Conservation (phyloP, 805 yeast species). For the Teunomyces funiuensis region DNA sequence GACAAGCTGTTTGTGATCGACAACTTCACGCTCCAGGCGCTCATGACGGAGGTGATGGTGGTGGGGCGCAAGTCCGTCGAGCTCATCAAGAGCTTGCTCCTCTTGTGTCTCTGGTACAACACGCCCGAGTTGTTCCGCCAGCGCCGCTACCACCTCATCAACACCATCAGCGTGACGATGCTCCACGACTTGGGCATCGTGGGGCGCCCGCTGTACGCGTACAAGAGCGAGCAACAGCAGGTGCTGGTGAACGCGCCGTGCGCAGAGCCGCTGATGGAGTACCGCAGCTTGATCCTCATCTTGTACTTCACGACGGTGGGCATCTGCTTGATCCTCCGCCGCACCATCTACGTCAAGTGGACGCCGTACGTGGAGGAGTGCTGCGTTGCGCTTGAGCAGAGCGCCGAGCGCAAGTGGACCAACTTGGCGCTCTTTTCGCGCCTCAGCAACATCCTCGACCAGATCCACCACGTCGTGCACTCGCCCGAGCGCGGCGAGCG, state of each 20-base stretch:
- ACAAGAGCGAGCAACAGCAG: conserved; percentile 12
- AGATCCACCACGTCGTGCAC: conserved; percentile 53
- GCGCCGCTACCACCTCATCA: conserved; percentile 72
- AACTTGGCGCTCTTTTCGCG: conserved; percentile 59
- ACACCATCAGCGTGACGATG: conserved; percentile 62
- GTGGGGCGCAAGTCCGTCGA: conserved; percentile 72
- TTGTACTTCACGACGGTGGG: conserved; percentile 64
- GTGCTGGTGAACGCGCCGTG: conserved; percentile 6
- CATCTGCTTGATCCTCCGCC: conserved; percentile 62
- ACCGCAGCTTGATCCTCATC: conserved; percentile 52
- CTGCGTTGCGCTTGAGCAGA: conserved; percentile 45
- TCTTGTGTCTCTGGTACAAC: conserved; percentile 77
- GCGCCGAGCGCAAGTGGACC: conserved; percentile 31
- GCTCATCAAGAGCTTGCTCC: conserved; percentile 57
- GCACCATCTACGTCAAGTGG: conserved; percentile 65
- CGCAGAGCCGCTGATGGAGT: conserved; percentile 34
- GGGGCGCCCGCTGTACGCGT: conserved; percentile 40
- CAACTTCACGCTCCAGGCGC: conserved; percentile 49
- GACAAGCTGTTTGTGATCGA: conserved; percentile 51
- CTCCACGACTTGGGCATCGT: conserved; percentile 76
- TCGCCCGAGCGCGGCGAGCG: conserved; percentile 27
- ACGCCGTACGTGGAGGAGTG: conserved; percentile 63
- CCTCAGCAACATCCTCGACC: conserved; percentile 60
- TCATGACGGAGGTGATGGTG: conserved; percentile 60
- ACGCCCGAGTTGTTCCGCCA: conserved; percentile 80